phyloP scores from a whole-genome alignment of 331 rosid species.

The Rosa hybrid region DNA sequence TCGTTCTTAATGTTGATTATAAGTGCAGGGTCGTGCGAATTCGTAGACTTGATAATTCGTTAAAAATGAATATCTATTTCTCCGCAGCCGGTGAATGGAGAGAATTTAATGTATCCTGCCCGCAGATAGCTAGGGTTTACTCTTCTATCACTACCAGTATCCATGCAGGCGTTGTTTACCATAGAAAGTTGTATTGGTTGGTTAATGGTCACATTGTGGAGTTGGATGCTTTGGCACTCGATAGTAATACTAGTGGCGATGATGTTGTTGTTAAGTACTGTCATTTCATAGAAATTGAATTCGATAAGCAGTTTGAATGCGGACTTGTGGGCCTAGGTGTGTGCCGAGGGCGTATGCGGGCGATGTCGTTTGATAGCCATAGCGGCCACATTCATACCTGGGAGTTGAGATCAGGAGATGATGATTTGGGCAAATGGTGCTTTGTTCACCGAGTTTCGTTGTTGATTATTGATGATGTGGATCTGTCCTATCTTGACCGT shows the following conservation, averaged over 20 bases:
- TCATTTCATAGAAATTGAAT: neutral
- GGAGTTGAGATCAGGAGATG: neutral
- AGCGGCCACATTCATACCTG: neutral
- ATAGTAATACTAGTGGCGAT: neutral
- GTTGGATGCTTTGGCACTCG: neutral
- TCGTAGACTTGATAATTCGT: neutral
- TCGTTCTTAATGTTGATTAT: neutral
- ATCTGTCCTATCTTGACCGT: neutral
- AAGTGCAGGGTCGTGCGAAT: neutral
- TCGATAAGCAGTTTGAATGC: neutral
- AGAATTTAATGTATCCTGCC: neutral
- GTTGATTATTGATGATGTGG: neutral
- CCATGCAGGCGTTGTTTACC: neutral
- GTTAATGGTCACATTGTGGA: neutral
- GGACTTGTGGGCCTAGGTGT: neutral
- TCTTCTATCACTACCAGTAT: neutral
- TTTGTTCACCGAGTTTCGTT: neutral
- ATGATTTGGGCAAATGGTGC: neutral
- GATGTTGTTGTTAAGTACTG: neutral
- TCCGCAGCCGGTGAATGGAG: neutral
- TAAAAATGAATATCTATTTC: neutral
- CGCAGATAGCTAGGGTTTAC: neutral
- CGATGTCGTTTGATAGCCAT: neutral
- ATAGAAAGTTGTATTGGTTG: neutral
- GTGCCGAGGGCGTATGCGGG: neutral